A percentile compares a stretch with the other conserved stretches of the same genome.
Evolutionary conservation across 2,329 filamentous ascomycete genomes (phyloP).

Genomic region (Pyricularia sp.): DNA sequence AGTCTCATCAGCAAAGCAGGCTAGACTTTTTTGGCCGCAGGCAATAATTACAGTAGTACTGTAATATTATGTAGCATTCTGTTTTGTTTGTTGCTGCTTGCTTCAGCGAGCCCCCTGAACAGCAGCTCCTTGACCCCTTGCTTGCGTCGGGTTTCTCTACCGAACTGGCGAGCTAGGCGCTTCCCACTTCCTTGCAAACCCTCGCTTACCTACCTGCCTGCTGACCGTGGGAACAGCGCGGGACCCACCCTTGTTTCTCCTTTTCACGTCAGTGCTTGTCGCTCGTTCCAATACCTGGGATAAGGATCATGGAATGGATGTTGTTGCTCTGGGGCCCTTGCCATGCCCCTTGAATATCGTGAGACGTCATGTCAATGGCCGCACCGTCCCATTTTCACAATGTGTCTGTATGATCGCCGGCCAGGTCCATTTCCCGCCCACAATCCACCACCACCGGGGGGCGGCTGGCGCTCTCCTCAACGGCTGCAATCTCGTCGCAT

Average conservation of each 20-base stretch:
- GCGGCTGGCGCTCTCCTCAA: neutral
- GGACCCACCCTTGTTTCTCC: neutral
- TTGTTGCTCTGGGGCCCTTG: neutral
- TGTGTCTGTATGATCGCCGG: slow-evolving; percentile 4
- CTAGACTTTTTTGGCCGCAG: neutral
- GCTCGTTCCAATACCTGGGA: neutral
- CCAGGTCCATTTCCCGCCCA: neutral
- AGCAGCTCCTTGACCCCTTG: neutral
- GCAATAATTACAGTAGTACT: no score
- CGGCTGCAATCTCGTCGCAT: neutral
- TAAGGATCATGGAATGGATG: neutral
- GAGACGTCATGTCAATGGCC: slow-evolving; percentile 3
- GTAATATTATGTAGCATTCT: no score
- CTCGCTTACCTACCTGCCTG: neutral
- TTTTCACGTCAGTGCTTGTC: neutral
- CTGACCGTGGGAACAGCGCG: neutral
- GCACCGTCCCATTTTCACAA: slow-evolving; percentile 1
- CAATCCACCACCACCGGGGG: neutral
- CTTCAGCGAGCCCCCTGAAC: neutral
- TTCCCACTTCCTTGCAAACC: neutral
- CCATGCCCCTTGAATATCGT: neutral
- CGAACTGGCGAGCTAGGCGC: neutral
- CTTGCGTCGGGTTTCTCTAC: neutral
- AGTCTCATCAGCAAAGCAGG: neutral
- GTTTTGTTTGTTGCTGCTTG: neutral